Conservation (phyloP, 768 basidiomycete genomes). For the Hypholoma sublateritium region DNA sequence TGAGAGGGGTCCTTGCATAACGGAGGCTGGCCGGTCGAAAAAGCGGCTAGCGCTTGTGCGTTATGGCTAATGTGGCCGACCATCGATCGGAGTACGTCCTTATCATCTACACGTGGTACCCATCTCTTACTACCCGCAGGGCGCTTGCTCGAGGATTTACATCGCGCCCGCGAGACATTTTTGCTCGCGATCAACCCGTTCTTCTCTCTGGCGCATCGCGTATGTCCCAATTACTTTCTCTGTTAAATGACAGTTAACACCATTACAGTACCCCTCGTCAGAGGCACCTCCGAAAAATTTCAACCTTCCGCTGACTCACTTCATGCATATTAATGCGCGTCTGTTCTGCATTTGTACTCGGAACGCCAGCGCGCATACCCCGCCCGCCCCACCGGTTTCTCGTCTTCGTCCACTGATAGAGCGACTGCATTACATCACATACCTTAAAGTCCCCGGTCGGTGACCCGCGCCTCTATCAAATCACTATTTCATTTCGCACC, state of each 20-base stretch:
- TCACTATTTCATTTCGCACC: conserved; percentile 1
- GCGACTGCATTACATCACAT: conserved; percentile 16
- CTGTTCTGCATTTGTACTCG: not conserved
- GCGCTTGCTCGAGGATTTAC: conserved; percentile 26
- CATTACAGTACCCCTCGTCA: conserved; percentile 49
- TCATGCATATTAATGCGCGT: conserved; percentile 9
- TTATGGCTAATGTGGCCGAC: conserved; percentile 69
- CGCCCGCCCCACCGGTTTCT: not conserved
- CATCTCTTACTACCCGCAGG: conserved; percentile 15
- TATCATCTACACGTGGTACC: not conserved
- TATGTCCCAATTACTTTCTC: conserved; percentile 20
- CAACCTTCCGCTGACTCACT: conserved; percentile 43
- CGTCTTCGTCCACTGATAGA: conserved; percentile 17
- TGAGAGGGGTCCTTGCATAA: conserved; percentile 57
- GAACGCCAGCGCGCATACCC: not conserved
- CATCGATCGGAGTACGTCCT: conserved; percentile 46
- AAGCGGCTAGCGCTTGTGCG: conserved; percentile 45
- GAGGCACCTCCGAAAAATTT: conserved; percentile 65
- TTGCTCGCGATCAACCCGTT: conserved; percentile 28
- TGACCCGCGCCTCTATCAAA: conserved; percentile 7
- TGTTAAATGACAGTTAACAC: conserved; percentile 5
- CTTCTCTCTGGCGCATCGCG: conserved; percentile 47
- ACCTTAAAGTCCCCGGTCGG: conserved; percentile 16
- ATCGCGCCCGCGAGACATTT: conserved; percentile 25
- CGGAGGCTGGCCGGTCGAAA: conserved; percentile 51